Percentiles rank a stretch among this genome's conserved stretches.
Conservation (phyloP, 177 flowering plant species). For the Telopea speciosissima region DNA sequence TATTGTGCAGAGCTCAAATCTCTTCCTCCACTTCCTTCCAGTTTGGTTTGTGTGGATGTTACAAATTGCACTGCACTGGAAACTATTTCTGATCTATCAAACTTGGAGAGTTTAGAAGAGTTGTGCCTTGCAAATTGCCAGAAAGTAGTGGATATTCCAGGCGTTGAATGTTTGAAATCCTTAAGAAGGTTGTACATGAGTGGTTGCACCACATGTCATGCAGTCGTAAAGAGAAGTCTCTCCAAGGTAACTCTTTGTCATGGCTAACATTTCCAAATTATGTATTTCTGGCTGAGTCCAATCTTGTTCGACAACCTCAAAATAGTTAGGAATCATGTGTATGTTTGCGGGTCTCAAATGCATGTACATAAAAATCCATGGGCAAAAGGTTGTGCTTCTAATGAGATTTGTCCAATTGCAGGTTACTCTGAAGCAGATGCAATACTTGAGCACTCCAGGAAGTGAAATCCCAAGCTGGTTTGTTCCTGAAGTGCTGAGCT, state of each 20-base stretch:
- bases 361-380: not conserved
- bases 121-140: conserved; percentile 33
- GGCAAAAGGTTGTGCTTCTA: not conserved
- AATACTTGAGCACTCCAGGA: conserved; percentile 25
- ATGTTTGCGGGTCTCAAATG: not conserved
- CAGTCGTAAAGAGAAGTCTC: conserved; percentile 23
- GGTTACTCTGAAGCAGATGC: conserved; percentile 23
- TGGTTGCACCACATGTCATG: conserved; percentile 29
- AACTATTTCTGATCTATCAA: conserved; percentile 31
- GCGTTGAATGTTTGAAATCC: conserved; percentile 40
- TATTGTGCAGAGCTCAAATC: conserved; percentile 30
- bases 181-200: conserved; percentile 29
- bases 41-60: conserved; percentile 23
- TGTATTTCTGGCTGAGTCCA: no score
- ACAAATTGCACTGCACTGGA: conserved; percentile 31
- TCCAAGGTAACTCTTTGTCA: conserved; percentile 24
- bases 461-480: conserved; percentile 37
- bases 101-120: conserved; percentile 21
- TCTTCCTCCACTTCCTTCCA: conserved; percentile 45
- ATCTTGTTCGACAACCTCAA: no score
- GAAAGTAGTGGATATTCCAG: conserved; percentile 34
- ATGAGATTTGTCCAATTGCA: conserved; percentile 3
- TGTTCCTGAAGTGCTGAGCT: conserved; percentile 10
- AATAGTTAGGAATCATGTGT: no score
- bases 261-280: no score